Evolutionary conservation across 2,329 filamentous ascomycete species (phyloP), one percentile per base, ranked within the genome.

Genomic region (Trichoderma breve): DNA sequence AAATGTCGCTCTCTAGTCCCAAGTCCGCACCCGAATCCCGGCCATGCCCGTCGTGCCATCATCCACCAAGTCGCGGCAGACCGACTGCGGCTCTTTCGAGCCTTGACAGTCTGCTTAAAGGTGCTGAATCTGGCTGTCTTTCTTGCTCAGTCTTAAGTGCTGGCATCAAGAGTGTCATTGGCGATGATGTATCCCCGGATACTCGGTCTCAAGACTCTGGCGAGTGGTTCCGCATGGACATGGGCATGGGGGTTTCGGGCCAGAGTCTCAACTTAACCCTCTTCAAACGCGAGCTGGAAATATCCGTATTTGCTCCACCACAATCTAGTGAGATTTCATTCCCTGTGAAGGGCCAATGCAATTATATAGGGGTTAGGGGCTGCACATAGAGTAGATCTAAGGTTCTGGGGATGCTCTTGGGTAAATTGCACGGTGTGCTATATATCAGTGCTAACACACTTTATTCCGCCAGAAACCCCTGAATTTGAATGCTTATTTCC

Each of bases 271-370:
- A 26, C 34, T 14, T 71, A 51, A 66, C 26, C 11, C 47, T 71
- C 26, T 67, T 71, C 34, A 15, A 21, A 12, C 32, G 24, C 8
- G 9, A 32, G 47, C 28, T 67, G 69, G 64, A 43, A 11, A 72
- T 72, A 30, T 70, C 71, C 4, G 71, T 70, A 11, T 72, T 72
- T 61, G 57, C 66, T n/a, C 66, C 24, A 7, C 55, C 55, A 32
- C 8, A 8, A n/a, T 18, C n/a, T 28, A 69, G 66, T 69, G 32
- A 60, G 66, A 12, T 24, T 60, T 15, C 7, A 21, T 24, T 60
- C 55, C 26, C 32, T 51, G 26, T 18, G 18, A 28, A 18, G 18
- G n/a, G 12, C 36, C 11, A 6, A 11, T 39, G 21, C 12, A 15
- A 63, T 43, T 47, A n/a, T 32, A 21, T 30, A 24, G n/a, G 26